Conservation (phyloP, 352 stramenopile species). For the Aphanomyces astaci region DNA sequence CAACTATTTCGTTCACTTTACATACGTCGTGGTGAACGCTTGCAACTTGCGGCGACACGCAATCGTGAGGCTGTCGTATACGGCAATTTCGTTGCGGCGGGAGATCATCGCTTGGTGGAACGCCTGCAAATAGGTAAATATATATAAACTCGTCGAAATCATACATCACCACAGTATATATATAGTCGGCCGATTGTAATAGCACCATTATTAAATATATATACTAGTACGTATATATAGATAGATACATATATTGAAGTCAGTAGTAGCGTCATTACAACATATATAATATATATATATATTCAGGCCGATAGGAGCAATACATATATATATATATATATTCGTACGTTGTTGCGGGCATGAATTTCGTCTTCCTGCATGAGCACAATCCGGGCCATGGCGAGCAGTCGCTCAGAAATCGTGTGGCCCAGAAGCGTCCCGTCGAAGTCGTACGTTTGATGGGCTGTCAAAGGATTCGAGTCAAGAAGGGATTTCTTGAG, state of each 20-base stretch:
- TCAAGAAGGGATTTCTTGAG: constrained; percentile 61
- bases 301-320: neutral
- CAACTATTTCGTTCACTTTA: neutral
- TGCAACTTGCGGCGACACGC: constrained; percentile 37
- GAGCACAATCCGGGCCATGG: constrained; percentile 48
- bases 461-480: constrained; percentile 40
- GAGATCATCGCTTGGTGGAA: constrained; percentile 39
- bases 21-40: constrained; percentile 41
- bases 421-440: constrained; percentile 45
- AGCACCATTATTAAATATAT: no score
- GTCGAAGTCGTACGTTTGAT: constrained; percentile 67
- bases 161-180: no score
- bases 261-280: no score
- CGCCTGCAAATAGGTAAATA: no score
- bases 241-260: no score
- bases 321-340: no score
- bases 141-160: no score
- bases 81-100: constrained; percentile 42
- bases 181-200: no score
- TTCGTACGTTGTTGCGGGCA: constrained; percentile 37
- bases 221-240: no score
- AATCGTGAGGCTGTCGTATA: constrained; percentile 44
- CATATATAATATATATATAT: no score
- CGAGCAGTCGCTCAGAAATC: constrained; percentile 51
- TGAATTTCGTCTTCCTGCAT: constrained; percentile 48